phyloP scores from a whole-genome alignment of 208 protist genomes.

The Plasmodiophora brassicae region DNA sequence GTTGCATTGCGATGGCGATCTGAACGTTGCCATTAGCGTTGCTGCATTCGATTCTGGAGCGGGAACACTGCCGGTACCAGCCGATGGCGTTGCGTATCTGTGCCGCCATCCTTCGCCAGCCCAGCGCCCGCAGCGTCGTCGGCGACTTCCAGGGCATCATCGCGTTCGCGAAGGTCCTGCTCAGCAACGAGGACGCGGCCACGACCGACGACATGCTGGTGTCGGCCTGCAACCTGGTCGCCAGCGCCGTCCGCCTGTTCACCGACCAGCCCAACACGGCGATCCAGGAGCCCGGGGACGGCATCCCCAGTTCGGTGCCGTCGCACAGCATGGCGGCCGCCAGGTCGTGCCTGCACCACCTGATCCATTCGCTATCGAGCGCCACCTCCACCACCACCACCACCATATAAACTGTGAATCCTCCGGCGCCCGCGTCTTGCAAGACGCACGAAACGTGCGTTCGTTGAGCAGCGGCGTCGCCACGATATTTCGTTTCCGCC shows the following conservation, averaged over 20 bases:
- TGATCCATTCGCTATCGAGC: too few species aligned
- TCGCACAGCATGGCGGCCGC: neutral
- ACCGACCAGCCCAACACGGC: too few species aligned
- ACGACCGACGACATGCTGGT: neutral
- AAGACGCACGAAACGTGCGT: too few species aligned
- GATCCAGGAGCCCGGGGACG: too few species aligned
- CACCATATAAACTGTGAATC: too few species aligned
- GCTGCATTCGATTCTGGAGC: neutral
- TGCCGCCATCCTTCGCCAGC: neutral
- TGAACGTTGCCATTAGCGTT: too few species aligned
- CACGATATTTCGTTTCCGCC: too few species aligned
- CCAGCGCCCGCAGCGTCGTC: neutral
- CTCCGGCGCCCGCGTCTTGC: too few species aligned
- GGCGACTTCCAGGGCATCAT: neutral
- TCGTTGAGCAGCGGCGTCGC: too few species aligned
- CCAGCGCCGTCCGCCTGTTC: neutral
- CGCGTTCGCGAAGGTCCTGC: neutral
- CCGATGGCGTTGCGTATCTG: neutral
- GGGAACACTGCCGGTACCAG: neutral
- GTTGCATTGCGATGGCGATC: too few species aligned
- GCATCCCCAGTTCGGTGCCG: too few species aligned
- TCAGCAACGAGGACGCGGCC: neutral
- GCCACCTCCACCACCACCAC: too few species aligned
- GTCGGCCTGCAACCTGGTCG: neutral
- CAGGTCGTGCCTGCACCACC: neutral